Evolutionary conservation across 768 basidiomycete genomes (phyloP).

Genomic region (Suillus variegatus): DNA sequence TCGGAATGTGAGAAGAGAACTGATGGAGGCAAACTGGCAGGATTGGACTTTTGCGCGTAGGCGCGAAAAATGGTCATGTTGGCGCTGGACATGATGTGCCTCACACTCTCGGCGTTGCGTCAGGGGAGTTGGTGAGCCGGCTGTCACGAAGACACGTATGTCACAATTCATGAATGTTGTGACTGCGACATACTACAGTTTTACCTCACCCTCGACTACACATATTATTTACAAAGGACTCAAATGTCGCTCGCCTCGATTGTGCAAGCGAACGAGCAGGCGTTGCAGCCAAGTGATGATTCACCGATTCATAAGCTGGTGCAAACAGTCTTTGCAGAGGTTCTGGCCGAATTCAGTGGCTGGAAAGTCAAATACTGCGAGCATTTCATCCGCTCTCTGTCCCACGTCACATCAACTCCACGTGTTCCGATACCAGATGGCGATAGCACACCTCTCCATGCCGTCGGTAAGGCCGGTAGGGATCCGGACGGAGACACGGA

Average conservation of each 20-base stretch:
- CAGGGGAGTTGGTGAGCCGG: background rate
- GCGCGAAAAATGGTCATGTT: conserved; percentile 56
- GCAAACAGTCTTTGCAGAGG: background rate
- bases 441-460: background rate
- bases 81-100: conserved; percentile 19
- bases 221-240: background rate
- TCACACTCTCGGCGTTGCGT: background rate
- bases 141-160: background rate
- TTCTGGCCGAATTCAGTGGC: background rate
- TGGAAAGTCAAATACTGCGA: conserved; percentile 6
- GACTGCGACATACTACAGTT: background rate
- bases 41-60: conserved; percentile 55
- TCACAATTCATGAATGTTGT: background rate
- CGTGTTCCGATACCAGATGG: background rate
- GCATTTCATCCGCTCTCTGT: conserved; percentile 2
- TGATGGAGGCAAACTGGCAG: conserved; percentile 55
- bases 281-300: background rate
- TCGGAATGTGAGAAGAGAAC: conserved; percentile 59
- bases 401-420: background rate
- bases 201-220: background rate
- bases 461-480: background rate
- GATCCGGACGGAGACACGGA: background rate
- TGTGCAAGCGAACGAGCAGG: background rate
- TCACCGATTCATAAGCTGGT: background rate
- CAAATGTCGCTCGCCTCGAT: background rate